Evolutionary conservation across 345 rosid genomes (phyloP).

Genomic region (Corchorus olitorius): DNA sequence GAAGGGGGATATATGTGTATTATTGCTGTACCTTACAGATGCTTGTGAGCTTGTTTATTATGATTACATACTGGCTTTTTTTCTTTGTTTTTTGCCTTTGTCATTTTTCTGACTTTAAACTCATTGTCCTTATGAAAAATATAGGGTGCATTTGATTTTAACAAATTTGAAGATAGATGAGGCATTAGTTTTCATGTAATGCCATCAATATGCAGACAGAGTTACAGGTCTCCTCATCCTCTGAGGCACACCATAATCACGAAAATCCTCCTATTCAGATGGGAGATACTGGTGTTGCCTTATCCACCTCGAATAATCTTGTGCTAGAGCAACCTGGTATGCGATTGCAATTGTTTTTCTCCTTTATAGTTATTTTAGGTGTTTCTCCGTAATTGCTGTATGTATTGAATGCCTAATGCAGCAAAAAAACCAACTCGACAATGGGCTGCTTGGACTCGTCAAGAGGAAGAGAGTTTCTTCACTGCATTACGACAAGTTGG

Average conservation of each 20-base stretch:
- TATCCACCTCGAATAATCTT: slow-evolving; percentile 40
- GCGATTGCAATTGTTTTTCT: slow-evolving; percentile 28
- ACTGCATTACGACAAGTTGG: slow-evolving; percentile 98
- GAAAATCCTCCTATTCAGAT: slow-evolving; percentile 45
- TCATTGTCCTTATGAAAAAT: slow-evolving; percentile 11
- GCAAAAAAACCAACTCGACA: slow-evolving; percentile 89
- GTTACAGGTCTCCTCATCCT: slow-evolving; percentile 31
- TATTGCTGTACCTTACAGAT: not conserved
- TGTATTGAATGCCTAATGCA: slow-evolving; percentile 30
- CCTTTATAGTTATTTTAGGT: slow-evolving; percentile 10
- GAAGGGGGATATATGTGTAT: slow-evolving; percentile 8
- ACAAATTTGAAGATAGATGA: slow-evolving; percentile 24
- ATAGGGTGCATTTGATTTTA: slow-evolving; percentile 18
- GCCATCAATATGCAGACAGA: slow-evolving; percentile 45
- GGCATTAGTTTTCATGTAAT: slow-evolving; percentile 32
- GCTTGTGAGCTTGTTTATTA: not conserved
- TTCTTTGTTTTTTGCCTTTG: not conserved
- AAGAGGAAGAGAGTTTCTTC: slow-evolving; percentile 98
- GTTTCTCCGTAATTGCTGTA: slow-evolving; percentile 16
- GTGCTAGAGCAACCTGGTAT: slow-evolving; percentile 62
- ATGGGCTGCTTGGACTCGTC: slow-evolving; percentile 99
- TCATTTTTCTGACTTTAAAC: slow-evolving; percentile 14
- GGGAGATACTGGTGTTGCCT: slow-evolving; percentile 38
- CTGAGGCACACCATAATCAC: slow-evolving; percentile 35
- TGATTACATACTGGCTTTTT: slow-evolving; percentile 1